phyloP scores from a whole-genome alignment of 2,329 filamentous ascomycete genomes.

The Emmonsiellopsis sp. region DNA sequence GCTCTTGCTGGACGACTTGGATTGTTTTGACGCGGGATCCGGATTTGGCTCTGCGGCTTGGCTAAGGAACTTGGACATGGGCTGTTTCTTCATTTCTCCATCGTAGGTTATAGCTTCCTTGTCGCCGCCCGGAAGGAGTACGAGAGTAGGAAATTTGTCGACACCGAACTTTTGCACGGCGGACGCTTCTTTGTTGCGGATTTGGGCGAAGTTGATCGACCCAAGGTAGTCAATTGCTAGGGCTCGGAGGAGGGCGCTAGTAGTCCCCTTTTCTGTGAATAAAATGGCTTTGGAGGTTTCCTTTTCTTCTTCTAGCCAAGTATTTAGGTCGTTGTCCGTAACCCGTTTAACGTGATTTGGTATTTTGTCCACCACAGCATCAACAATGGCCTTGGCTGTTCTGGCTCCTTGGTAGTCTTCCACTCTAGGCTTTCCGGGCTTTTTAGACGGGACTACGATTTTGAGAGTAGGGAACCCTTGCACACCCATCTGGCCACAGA shows the following conservation, averaged over 20 bases:
- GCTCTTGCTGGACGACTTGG: constrained; percentile 17
- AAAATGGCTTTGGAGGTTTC: constrained; percentile 75
- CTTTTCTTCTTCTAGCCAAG: constrained; percentile 60
- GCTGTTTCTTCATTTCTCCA: constrained; percentile 76
- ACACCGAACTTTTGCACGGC: constrained; percentile 68
- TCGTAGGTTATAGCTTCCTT: constrained; percentile 64
- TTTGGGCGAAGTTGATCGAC: constrained; percentile 68
- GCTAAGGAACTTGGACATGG: constrained; percentile 72
- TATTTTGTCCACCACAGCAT: constrained; percentile 77
- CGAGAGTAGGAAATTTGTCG: constrained; percentile 66
- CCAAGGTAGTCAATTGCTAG: constrained; percentile 87
- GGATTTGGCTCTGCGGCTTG: constrained; percentile 72
- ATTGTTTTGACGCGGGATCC: constrained; percentile 50
- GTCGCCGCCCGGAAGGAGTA: constrained; percentile 66
- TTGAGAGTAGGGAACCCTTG: constrained; percentile 95
- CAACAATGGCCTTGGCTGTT: constrained; percentile 76
- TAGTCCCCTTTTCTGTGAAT: constrained; percentile 88
- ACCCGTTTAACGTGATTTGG: constrained; percentile 82
- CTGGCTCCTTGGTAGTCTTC: constrained; percentile 86
- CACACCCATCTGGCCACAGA: constrained; percentile 78
- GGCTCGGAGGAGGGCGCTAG: constrained; percentile 71
- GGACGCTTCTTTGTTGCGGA: constrained; percentile 69
- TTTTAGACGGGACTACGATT: constrained; percentile 78
- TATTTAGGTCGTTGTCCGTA: constrained; percentile 67
- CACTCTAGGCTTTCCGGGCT: constrained; percentile 66